Conservation (phyloP, 306 rosid genomes). For the Medicago truncatula region MtrunA17r5.0-ANR NC_053042.1:44247501-44248000, state of each 20-base stretch:
- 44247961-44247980: no score
- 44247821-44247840: not conserved
- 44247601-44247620: not conserved
- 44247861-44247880: no score
- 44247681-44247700: not conserved
- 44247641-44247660: not conserved
- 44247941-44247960: no score
- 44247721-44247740: not conserved
- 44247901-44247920: no score
- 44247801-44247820: not conserved
- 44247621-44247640: not conserved
- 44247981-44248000: no score
- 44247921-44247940: no score
- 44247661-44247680: not conserved
- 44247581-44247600: not conserved
- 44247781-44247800: not conserved
- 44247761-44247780: not conserved
- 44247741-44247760: not conserved
- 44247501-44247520: not conserved
- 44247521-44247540: not conserved
- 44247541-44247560: not conserved
- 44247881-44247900: no score
- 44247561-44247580: not conserved
- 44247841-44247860: not conserved
- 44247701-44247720: not conserved